These are phyloP conservation scores for Nicotiana tabacum DNA, from an alignment of 257 asterid genomes.

Conservation along the genomic window DNA sequence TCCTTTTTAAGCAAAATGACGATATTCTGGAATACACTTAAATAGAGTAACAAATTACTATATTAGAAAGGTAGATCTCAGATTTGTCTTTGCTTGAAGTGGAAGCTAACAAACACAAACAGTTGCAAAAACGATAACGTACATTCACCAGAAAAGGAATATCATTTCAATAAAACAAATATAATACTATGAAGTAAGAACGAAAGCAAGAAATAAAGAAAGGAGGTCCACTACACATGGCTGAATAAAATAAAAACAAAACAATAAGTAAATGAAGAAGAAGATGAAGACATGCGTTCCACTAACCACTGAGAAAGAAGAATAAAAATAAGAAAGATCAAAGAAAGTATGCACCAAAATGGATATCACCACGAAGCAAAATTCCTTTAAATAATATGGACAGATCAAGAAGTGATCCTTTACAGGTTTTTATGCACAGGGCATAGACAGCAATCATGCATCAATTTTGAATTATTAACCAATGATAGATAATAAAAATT, in stretches of 20 bases:
- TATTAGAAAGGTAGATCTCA: background rate
- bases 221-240: background rate
- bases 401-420: background rate
- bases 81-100: background rate
- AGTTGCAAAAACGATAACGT: too few species aligned
- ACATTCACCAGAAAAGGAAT: background rate
- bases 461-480: slow-evolving; percentile 1
- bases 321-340: background rate
- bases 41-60: background rate
- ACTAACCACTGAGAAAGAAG: background rate
- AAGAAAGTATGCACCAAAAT: background rate
- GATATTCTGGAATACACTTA: background rate
- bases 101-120: background rate
- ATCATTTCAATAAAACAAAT: background rate
- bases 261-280: background rate
- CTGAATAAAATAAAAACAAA: background rate
- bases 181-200: background rate
- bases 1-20: background rate
- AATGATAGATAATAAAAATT: background rate
- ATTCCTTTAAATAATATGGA: background rate
- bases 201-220: background rate
- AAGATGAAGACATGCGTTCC: background rate
- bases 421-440: background rate
- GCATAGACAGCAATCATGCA: background rate
- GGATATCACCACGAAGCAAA: background rate